Conservation (phyloP, 371 early-diverging fungal genomes). For the Smittium mucronatum region DNA sequence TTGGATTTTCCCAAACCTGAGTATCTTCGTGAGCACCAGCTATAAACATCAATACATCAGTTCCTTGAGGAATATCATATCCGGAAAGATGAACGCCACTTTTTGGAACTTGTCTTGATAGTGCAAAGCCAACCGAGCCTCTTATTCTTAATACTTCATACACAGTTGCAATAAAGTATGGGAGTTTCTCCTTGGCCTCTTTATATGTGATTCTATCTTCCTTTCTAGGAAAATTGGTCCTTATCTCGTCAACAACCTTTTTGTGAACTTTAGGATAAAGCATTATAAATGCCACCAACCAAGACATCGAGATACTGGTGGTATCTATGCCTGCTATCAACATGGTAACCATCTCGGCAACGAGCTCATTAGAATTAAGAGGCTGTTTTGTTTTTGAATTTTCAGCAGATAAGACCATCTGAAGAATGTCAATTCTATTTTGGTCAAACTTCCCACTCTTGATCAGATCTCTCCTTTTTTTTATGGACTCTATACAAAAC, state of each 20-base stretch:
- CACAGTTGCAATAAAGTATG: no score
- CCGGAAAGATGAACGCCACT: constrained; percentile 15
- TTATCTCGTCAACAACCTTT: constrained; percentile 9
- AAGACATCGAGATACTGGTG: constrained; percentile 12
- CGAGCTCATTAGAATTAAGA: no score
- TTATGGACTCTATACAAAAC: no score
- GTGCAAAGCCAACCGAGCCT: constrained; percentile 13
- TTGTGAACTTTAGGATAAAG: constrained; percentile 12
- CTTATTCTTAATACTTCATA: constrained; percentile 28
- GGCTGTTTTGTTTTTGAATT: no score
- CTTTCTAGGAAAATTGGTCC: constrained; percentile 9
- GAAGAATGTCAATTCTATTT: no score
- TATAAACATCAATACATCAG: constrained; percentile 15
- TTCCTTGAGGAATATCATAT: constrained; percentile 16
- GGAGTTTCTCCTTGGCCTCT: no score
- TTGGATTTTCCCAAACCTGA: constrained; percentile 18
- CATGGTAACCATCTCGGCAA: constrained; percentile 17
- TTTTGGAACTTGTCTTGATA: constrained; percentile 24
- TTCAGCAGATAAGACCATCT: no score
- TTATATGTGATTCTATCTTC: constrained; percentile 4
- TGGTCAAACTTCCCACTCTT: no score
- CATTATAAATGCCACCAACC: constrained; percentile 13
- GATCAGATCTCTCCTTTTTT: no score
- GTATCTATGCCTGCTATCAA: constrained; percentile 27
- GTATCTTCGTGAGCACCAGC: no score